Evolutionary conservation across 495 filamentous ascomycete genomes (phyloP), one percentile per base, ranked within the genome.

Genomic region (Apodospora peruviana): DNA sequence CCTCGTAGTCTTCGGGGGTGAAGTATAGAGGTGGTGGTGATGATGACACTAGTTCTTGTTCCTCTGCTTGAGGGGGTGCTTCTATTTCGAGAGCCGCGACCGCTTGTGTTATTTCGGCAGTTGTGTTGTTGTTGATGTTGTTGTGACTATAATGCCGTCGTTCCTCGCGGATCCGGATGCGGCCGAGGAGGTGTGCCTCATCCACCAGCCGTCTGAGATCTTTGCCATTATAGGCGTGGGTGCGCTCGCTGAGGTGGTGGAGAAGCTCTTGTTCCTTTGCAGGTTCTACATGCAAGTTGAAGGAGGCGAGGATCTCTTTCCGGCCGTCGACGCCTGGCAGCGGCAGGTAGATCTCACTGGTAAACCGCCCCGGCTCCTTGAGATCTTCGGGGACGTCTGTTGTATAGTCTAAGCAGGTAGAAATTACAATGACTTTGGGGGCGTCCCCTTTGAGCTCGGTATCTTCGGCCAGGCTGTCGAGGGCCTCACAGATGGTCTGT

Each of bases 301-400:
- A 55, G 14, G 76, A 68, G 23, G 71, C 67, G n/a, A 98, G 62
- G 37, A 96, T 96, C 44, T 89, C 82, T 24, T 73, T 79, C 25
- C 91, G 78, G 50, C 86, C 81, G 24, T 70, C 65, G 14, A 78
- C 77, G 47, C 91, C 85, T 0, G 93, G 93, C 8, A 95, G 75
- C 11, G 90, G 82, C 20, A 96, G 73, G 63, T 89, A 84, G 46
- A 97, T 82, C 48, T 91, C 86, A 5, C 72, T 74, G 22, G 76
- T 75, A 32, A 95, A 78, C 29, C 86, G 76, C 35, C 81, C 77
- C 1, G 79, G 78, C 2, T 79, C 80, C 56, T 85, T 79, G 23
- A 96, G 73, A 17, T 78, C 73, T 49, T 82, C 76, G 49, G 93
- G 83, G n/a, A 98, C 76, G 53, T 88, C 78, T 46, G 83, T 81